Evolutionary conservation across 305 asterid species (phyloP), one percentile per base, ranked within the genome.

Genomic region (Solanum hybrid): DNA sequence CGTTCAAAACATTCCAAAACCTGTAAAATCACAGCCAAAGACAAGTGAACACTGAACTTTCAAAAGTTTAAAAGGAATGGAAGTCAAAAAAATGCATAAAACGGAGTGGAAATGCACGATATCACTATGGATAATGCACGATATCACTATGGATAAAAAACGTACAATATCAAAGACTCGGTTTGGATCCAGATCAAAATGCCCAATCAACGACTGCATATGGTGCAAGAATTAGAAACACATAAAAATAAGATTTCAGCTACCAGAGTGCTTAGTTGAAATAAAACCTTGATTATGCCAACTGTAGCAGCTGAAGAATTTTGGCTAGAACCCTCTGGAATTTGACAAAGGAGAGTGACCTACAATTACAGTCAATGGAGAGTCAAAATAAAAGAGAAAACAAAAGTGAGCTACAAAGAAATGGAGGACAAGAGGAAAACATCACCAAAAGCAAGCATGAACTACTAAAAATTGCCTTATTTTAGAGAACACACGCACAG

Each of bases 111-210:
- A n/a, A 51, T 84, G 70, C 65, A 79, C 79, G 88, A n/a, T 75
- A 34, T 39, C 33, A 29, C 15, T 6, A 65, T 84, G 88, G 86
- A 88, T 27, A n/a, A 51, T 84, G 70, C 76, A 76, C 76, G 88
- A 22, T 75, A 34, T 39, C 34, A 26, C 12, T 9, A 65, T 84
- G 88, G 86, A 88, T 24, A 79, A 57, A 93, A 83, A 89, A 93
- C 99, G 94, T 93, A 97, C 99, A 91, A 96, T 97, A 92, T 97
- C 99, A 91, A 97, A 97, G 89, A 97, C 99, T 77, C 99, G 97
- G 90, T 97, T 97, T 33, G 99, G 99, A 90, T 97, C 99, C 93
- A 97, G 96, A 95, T 97, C 98, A 88, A 97, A 97, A 94, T 97
- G 99, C 82, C 99, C 99, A 88, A 97, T 97, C 90, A 97, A 94